phyloP scores from a whole-genome alignment of 805 yeast species.

The Lipomyces lipofer region DNA sequence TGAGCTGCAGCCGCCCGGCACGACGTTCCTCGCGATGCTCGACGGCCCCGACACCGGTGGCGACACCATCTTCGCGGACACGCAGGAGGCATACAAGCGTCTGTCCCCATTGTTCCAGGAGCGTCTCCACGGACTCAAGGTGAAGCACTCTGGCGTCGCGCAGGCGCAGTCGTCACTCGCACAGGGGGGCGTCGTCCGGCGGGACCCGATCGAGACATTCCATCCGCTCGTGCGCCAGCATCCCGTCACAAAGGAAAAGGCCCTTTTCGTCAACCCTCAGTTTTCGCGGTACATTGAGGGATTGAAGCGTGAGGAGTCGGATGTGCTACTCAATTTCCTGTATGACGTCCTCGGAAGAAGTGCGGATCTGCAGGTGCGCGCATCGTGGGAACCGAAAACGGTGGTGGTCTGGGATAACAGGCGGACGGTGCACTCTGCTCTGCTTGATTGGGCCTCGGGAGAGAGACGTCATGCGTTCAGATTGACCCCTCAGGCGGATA shows the following conservation, averaged over 20 bases:
- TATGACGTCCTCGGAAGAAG: slow-evolving; percentile 48
- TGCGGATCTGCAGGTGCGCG: slow-evolving; percentile 54
- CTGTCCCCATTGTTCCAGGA: slow-evolving; percentile 65
- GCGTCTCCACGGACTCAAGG: slow-evolving; percentile 61
- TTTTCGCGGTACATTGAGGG: slow-evolving; percentile 68
- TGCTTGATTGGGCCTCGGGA: slow-evolving; percentile 58
- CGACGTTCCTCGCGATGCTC: slow-evolving; percentile 64
- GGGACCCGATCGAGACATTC: slow-evolving; percentile 48
- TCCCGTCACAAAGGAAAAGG: slow-evolving; percentile 52
- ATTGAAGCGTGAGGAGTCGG: slow-evolving; percentile 70
- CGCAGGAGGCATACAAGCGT: slow-evolving; percentile 68
- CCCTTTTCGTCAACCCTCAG: slow-evolving; percentile 46
- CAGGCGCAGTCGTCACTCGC: slow-evolving; percentile 42
- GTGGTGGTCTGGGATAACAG: slow-evolving; percentile 60
- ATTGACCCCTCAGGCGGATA: slow-evolving; percentile 73
- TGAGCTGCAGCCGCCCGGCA: slow-evolving; percentile 71
- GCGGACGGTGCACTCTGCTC: slow-evolving; percentile 51
- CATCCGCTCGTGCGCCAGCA: slow-evolving; percentile 55
- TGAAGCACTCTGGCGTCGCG: slow-evolving; percentile 66
- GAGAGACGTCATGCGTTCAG: slow-evolving; percentile 71
- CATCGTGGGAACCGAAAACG: slow-evolving; percentile 52
- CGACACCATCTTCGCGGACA: slow-evolving; percentile 76
- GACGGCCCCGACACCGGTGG: slow-evolving; percentile 69
- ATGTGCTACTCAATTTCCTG: slow-evolving; percentile 57
- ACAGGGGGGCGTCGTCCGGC: slow-evolving; percentile 49